Conservation (phyloP, 1,139 yeast genomes). For the Suhomyces terraborum region DNA sequence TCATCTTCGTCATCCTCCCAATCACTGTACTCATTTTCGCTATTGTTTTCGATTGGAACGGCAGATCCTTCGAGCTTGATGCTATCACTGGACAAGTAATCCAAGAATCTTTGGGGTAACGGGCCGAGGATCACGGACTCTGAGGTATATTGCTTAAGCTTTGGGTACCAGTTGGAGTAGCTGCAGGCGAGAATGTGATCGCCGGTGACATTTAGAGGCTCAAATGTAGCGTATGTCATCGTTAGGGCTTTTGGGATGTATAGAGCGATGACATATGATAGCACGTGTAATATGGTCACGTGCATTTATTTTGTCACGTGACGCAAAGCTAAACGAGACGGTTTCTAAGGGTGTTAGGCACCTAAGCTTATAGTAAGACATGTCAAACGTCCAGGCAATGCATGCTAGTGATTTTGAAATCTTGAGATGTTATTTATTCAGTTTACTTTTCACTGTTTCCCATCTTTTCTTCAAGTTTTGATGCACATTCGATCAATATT, state of each 20-base stretch:
- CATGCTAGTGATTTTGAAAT: no score
- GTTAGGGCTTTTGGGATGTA: slow-evolving; percentile 6
- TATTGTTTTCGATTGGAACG: slow-evolving; percentile 37
- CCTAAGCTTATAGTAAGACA: no score
- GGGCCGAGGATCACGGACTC: slow-evolving; percentile 61
- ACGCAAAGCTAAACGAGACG: background rate
- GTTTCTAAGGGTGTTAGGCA: no score
- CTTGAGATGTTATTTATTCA: no score
- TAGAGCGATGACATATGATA: slow-evolving; percentile 2
- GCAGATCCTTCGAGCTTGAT: slow-evolving; percentile 61
- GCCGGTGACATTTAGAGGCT: slow-evolving; percentile 41
- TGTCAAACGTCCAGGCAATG: no score
- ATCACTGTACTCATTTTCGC: slow-evolving; percentile 70
- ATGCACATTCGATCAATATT: no score
- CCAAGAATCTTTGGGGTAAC: slow-evolving; percentile 65
- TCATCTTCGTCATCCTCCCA: slow-evolving; percentile 55
- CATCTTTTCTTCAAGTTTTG: no score
- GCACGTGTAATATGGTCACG: slow-evolving; percentile 7
- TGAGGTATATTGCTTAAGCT: slow-evolving; percentile 53
- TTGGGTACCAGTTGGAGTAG: slow-evolving; percentile 71
- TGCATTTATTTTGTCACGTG: slow-evolving; percentile 2
- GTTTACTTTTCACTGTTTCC: no score
- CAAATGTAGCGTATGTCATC: slow-evolving; percentile 26
- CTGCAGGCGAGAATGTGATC: slow-evolving; percentile 65
- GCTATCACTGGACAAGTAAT: slow-evolving; percentile 76